These are phyloP conservation scores for Bruguiera gymnorhiza DNA, from an alignment of 345 rosid genomes.

Conservation along the genomic window DNA sequence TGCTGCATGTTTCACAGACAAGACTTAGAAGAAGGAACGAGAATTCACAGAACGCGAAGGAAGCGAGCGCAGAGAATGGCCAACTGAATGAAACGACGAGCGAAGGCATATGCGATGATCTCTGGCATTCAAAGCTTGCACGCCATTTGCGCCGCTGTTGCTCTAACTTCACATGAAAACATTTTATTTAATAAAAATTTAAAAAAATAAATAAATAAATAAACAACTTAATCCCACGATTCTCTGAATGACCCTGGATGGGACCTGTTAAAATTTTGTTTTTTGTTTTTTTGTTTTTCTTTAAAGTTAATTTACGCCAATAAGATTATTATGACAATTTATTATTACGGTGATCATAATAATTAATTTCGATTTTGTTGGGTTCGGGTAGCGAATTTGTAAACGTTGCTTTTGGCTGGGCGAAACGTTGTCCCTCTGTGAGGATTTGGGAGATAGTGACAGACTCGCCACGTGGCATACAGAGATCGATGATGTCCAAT, in stretches of 20 bases:
- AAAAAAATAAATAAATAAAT: too few relatives aligned
- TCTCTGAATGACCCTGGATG: too few relatives aligned
- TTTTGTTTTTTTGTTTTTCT: background rate
- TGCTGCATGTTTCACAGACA: slow-evolving; percentile 3
- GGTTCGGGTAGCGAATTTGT: background rate
- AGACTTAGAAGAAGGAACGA: background rate
- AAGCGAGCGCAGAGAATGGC: background rate
- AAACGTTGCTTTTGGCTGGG: too few relatives aligned
- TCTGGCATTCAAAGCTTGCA: slow-evolving; percentile 8
- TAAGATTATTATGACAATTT: background rate
- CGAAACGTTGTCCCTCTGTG: slow-evolving; percentile 5
- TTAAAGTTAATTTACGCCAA: background rate
- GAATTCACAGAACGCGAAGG: background rate
- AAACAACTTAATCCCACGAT: too few relatives aligned
- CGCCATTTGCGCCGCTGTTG: slow-evolving; percentile 23
- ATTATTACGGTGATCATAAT: too few relatives aligned
- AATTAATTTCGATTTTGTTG: too few relatives aligned
- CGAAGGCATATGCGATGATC: background rate
- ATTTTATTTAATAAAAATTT: background rate
- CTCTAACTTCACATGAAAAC: slow-evolving; percentile 26
- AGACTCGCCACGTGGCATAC: slow-evolving; percentile 27
- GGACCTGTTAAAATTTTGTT: background rate
- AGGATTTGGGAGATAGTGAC: background rate
- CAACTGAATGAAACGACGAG: slow-evolving; percentile 9
- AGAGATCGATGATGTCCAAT: background rate